These are phyloP conservation scores for Byssochlamys sp. DNA, from an alignment of 2,329 filamentous ascomycete species.

Conservation along the genomic window DNA sequence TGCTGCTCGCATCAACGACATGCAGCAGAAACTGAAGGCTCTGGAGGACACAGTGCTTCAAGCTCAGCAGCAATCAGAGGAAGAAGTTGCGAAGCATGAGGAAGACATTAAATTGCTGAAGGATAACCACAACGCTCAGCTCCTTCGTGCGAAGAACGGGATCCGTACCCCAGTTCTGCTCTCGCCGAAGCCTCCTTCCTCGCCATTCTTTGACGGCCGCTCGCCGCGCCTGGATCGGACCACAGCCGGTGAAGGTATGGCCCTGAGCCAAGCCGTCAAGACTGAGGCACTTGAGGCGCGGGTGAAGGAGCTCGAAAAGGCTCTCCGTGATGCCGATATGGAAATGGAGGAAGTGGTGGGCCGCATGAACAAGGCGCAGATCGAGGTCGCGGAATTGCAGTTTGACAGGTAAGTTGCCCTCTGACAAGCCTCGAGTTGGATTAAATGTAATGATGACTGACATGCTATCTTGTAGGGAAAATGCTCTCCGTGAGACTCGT, in stretches of 20 bases:
- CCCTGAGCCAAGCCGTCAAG: constrained; percentile 59
- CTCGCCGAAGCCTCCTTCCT: constrained; percentile 51
- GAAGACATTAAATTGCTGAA: constrained; percentile 68
- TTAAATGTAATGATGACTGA: constrained; percentile 12
- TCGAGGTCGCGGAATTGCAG: constrained; percentile 71
- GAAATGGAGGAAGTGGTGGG: constrained; percentile 79
- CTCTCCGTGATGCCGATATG: constrained; percentile 62
- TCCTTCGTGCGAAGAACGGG: constrained; percentile 59
- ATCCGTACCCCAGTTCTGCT: constrained; percentile 36
- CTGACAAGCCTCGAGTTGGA: background rate
- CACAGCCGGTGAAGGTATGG: constrained; percentile 50
- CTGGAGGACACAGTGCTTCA: constrained; percentile 76
- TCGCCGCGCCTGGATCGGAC: constrained; percentile 53
- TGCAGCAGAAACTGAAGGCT: constrained; percentile 68
- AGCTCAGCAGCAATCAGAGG: constrained; percentile 79
- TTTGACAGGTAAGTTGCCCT: constrained; percentile 32
- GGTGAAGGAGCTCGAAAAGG: constrained; percentile 75
- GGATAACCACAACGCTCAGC: constrained; percentile 65
- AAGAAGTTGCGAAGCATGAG: constrained; percentile 71
- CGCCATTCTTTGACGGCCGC: constrained; percentile 52
- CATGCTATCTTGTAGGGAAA: constrained; percentile 44
- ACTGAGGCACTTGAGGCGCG: constrained; percentile 66
- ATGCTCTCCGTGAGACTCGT: constrained; percentile 61
- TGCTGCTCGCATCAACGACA: constrained; percentile 67
- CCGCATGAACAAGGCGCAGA: constrained; percentile 72